phyloP scores from a whole-genome alignment of 2,329 filamentous ascomycete species.

The Elsinoe australis region DNA sequence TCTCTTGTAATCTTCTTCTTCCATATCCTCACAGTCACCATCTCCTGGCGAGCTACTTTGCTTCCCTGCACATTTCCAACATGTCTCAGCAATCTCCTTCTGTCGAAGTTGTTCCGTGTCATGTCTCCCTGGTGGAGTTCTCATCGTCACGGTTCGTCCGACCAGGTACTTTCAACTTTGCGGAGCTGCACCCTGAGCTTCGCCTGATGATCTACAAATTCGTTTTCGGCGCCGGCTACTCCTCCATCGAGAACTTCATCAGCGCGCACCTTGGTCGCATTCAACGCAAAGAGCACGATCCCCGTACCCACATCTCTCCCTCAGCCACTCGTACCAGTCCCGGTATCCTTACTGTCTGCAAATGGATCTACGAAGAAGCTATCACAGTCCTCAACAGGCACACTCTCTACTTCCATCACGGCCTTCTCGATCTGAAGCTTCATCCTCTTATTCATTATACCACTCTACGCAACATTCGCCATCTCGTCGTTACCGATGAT shows the following conservation, averaged over 20 bases:
- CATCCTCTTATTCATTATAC: conserved; percentile 21
- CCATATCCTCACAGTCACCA: not conserved
- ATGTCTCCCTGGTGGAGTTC: conserved; percentile 13
- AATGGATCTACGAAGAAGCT: conserved; percentile 30
- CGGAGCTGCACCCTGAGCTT: conserved; percentile 21
- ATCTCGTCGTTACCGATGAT: conserved; percentile 18
- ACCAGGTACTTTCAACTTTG: conserved; percentile 17
- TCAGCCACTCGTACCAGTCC: conserved; percentile 23
- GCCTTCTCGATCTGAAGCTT: conserved; percentile 21
- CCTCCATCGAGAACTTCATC: conserved; percentile 22
- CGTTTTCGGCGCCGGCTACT: conserved; percentile 17
- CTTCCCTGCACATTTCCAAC: not conserved
- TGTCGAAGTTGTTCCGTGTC: not conserved
- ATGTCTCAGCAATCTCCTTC: not conserved
- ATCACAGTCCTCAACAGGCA: conserved; percentile 24
- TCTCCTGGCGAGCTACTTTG: not conserved
- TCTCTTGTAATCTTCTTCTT: too few relatives aligned
- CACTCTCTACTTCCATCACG: conserved; percentile 27
- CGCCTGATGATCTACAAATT: conserved; percentile 20
- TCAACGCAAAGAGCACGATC: conserved; percentile 7
- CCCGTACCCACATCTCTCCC: conserved; percentile 12
- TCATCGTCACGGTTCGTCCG: not conserved
- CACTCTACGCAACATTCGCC: conserved; percentile 25
- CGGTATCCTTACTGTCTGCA: conserved; percentile 30
- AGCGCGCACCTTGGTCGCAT: conserved; percentile 22